phyloP scores from a whole-genome alignment of 2,329 filamentous ascomycete genomes.

The Drechmeria coniospora region DNA sequence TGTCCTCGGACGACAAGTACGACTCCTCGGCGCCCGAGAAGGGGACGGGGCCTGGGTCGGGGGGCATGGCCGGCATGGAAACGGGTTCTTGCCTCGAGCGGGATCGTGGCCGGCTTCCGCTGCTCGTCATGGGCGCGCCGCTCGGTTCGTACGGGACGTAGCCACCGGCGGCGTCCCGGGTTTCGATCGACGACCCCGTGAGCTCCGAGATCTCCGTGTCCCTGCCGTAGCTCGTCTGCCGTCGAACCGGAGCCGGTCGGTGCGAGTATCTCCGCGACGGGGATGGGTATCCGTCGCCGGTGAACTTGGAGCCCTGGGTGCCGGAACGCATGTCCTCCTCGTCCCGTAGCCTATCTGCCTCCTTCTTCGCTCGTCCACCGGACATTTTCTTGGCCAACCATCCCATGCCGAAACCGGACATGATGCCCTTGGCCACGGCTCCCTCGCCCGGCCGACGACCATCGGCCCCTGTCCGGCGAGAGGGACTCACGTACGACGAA shows the following conservation, averaged over 20 bases:
- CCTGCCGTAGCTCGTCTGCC: constrained; percentile 13
- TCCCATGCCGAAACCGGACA: constrained; percentile 50
- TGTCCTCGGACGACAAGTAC: constrained; percentile 14
- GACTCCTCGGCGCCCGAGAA: constrained; percentile 16
- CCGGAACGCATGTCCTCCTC: constrained; percentile 44
- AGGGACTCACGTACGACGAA: constrained; percentile 48
- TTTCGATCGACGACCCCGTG: constrained; percentile 20
- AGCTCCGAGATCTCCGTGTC: constrained; percentile 16
- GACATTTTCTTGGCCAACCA: constrained; percentile 53
- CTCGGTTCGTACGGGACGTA: no score
- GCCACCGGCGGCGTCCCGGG: constrained; percentile 13
- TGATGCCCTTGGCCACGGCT: constrained; percentile 38
- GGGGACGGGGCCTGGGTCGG: constrained; percentile 31
- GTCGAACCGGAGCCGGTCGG: constrained; percentile 14
- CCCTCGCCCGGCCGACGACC: constrained; percentile 25
- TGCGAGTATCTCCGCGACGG: constrained; percentile 24
- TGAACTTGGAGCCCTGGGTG: constrained; percentile 47
- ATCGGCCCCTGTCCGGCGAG: constrained; percentile 34
- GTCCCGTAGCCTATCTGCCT: constrained; percentile 29
- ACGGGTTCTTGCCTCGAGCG: constrained; percentile 25
- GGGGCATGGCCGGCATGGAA: constrained; percentile 39
- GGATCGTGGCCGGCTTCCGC: constrained; percentile 21
- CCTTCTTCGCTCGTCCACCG: constrained; percentile 32
- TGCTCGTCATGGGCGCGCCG: no score
- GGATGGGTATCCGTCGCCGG: constrained; percentile 48